Conservation (phyloP, 73 alveolate species). For the Symbiodinium pilosum region DNA sequence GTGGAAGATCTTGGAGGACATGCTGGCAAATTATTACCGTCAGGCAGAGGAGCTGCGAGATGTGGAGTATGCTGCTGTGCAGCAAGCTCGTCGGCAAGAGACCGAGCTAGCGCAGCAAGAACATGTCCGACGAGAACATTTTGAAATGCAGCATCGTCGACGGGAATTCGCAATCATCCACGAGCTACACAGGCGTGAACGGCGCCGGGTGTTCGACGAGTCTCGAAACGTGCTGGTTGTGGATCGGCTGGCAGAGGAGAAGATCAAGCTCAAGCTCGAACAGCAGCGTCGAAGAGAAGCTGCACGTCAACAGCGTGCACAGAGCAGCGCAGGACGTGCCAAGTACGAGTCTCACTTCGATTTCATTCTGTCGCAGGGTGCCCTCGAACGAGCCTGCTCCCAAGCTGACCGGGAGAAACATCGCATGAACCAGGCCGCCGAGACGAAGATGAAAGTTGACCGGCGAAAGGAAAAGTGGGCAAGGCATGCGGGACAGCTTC, state of each 20-base stretch:
- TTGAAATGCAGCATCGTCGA: constrained; percentile 69
- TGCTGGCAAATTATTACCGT: constrained; percentile 66
- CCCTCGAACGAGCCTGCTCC: constrained; percentile 63
- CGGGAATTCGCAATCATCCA: constrained; percentile 69
- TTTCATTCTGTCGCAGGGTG: constrained; percentile 54
- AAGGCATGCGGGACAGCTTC: constrained; percentile 12
- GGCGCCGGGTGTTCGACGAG: constrained; percentile 90
- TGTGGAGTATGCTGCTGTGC: constrained; percentile 44
- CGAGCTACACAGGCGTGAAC: constrained; percentile 86
- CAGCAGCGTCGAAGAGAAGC: constrained; percentile 55
- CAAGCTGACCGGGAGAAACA: constrained; percentile 52
- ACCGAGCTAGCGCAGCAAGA: constrained; percentile 61
- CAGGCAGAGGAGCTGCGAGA: constrained; percentile 37
- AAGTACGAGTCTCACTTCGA: constrained; percentile 74
- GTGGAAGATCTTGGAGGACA: constrained; percentile 14
- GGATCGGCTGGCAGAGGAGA: constrained; percentile 76
- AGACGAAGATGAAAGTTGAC: constrained; percentile 39
- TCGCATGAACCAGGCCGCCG: background rate
- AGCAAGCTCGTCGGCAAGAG: constrained; percentile 46
- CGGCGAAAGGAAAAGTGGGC: constrained; percentile 66
- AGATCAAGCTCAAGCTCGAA: constrained; percentile 18
- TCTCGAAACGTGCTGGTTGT: constrained; percentile 60
- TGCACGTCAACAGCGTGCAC: constrained; percentile 47
- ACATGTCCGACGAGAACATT: constrained; percentile 70
- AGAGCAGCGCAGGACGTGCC: constrained; percentile 49